A percentile compares a stretch with the other conserved stretches of the same genome.
Conservation (phyloP, 163 green algal species). For the Chloroidium sp. region DNA sequence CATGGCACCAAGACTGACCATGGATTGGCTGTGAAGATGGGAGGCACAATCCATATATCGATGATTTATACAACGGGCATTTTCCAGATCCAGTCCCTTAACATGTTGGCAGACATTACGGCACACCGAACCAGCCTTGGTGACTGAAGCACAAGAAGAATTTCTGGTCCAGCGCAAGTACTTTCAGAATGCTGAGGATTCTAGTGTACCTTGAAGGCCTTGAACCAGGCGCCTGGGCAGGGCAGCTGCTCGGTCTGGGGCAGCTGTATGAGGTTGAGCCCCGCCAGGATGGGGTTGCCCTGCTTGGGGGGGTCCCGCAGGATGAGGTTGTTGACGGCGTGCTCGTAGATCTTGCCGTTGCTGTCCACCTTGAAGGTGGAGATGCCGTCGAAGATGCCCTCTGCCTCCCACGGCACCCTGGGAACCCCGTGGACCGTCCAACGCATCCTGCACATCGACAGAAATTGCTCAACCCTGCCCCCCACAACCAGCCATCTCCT, state of each 20-base stretch:
- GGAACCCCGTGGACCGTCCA: constrained; percentile 63
- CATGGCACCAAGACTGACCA: too few species aligned
- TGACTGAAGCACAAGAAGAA: neutral
- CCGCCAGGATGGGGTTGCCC: constrained; percentile 9
- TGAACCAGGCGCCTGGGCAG: neutral
- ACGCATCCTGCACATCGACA: constrained; percentile 33
- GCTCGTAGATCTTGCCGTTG: constrained; percentile 82
- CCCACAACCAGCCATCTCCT: too few species aligned
- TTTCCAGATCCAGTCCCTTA: too few species aligned
- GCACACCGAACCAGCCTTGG: neutral
- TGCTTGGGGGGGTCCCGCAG: constrained; percentile 42
- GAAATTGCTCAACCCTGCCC: neutral
- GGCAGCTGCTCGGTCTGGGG: neutral
- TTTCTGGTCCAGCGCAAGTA: neutral
- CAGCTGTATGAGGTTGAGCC: constrained; percentile 14
- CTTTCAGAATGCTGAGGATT: neutral
- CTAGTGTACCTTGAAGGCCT: too few species aligned
- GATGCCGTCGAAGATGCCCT: constrained; percentile 85
- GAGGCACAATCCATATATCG: too few species aligned
- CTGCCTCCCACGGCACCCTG: constrained; percentile 69
- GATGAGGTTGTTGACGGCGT: constrained; percentile 69
- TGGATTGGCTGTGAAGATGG: too few species aligned
- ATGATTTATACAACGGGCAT: too few species aligned
- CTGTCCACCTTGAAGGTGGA: constrained; percentile 85
- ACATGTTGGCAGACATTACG: too few species aligned